Evolutionary conservation across 441 rosid genomes (phyloP).

Genomic region (Lepidium campestre): DNA sequence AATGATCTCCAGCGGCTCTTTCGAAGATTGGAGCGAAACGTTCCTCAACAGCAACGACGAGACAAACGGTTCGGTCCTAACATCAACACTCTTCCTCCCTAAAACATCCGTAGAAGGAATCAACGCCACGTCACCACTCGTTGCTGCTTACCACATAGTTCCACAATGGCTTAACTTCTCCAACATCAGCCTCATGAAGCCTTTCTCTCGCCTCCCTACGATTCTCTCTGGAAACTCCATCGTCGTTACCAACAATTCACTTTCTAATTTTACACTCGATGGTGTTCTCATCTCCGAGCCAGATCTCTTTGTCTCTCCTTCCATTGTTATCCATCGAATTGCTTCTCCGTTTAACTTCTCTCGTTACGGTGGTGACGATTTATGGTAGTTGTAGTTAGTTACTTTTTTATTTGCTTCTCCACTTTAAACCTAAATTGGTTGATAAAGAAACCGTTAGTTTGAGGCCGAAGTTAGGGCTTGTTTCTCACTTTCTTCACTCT

Average conservation of each 20-base stretch:
- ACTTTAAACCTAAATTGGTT: background rate
- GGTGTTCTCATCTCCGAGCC: constrained; percentile 22
- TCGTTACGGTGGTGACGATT: constrained; percentile 7
- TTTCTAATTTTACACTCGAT: constrained; percentile 7
- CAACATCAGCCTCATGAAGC: constrained; percentile 10
- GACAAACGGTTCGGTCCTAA: constrained; percentile 14
- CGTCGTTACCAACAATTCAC: constrained; percentile 14
- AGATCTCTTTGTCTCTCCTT: constrained; percentile 22
- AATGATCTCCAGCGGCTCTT: constrained; percentile 20
- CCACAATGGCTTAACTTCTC: constrained; percentile 16
- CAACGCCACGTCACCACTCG: constrained; percentile 24
- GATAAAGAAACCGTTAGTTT: background rate
- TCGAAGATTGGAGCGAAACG: constrained; percentile 23
- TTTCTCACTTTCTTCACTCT: background rate
- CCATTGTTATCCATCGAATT: constrained; percentile 18
- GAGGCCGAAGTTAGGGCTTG: background rate
- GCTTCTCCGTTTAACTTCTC: constrained; percentile 26
- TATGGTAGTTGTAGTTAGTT: background rate
- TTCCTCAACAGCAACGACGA: constrained; percentile 23
- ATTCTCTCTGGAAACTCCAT: constrained; percentile 21
- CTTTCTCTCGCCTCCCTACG: constrained; percentile 18
- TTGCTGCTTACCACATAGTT: constrained; percentile 26
- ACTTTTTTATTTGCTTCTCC: background rate
- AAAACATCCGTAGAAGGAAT: constrained; percentile 16
- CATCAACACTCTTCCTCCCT: constrained; percentile 26